phyloP scores from a whole-genome alignment of 2,329 filamentous ascomycete species.

The Ophioceras dolichostomum region DNA sequence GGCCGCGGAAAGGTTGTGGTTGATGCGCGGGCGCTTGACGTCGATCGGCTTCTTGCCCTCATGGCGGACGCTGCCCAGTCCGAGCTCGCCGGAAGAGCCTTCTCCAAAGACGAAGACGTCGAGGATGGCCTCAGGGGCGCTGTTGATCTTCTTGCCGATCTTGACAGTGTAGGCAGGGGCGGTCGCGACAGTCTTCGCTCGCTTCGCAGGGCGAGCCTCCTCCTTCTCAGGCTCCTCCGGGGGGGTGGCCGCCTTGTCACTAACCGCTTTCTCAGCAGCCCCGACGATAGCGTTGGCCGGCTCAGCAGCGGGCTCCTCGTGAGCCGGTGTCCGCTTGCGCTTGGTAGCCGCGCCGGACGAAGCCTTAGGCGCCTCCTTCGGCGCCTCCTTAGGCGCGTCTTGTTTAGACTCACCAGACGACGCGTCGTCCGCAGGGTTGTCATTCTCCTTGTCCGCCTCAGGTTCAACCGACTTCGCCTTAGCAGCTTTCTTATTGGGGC shows the following conservation, averaged over 20 bases:
- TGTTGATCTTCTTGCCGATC: conserved; percentile 39
- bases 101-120: conserved; percentile 75
- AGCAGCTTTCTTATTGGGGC: conserved; percentile 6
- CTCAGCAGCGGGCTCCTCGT: conserved; percentile 1
- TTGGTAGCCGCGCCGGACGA: background rate
- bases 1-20: conserved; percentile 42
- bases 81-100: conserved; percentile 70
- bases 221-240: conserved; percentile 8
- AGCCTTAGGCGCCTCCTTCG: conserved; percentile 4
- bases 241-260: conserved; percentile 8
- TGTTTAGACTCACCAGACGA: too few relatives aligned
- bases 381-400: too few relatives aligned
- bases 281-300: too few relatives aligned
- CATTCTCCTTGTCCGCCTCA: conserved; percentile 8
- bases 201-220: conserved; percentile 7
- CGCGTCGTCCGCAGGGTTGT: conserved; percentile 8
- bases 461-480: conserved; percentile 6
- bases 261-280: conserved; percentile 3
- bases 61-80: conserved; percentile 56
- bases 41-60: conserved; percentile 51
- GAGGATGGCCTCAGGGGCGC: conserved; percentile 47
- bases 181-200: conserved; percentile 17
- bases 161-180: conserved; percentile 13
- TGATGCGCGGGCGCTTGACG: conserved; percentile 62
- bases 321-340: conserved; percentile 1